phyloP scores from a whole-genome alignment of 495 filamentous ascomycete genomes.

The Cercophora scortea region DNA sequence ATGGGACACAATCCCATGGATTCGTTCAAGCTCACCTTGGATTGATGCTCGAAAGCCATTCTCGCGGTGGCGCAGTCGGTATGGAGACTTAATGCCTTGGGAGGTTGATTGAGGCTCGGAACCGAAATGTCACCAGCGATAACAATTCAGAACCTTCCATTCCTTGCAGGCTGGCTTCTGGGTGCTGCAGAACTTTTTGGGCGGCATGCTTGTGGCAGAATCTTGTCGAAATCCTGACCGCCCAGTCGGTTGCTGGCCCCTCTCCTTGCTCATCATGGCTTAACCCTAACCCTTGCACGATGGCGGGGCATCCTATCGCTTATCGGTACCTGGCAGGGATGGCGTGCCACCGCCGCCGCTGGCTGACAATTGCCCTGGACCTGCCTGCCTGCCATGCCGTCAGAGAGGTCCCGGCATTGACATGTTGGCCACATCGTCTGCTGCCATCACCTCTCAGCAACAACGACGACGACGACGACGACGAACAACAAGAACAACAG shows the following conservation, averaged over 20 bases:
- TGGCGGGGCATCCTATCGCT: constrained; percentile 1
- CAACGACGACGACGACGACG: not conserved
- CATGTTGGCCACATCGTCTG: not conserved
- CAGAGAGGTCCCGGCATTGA: not conserved
- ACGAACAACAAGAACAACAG: not conserved
- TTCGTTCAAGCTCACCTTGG: constrained; percentile 11
- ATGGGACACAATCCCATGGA: too few relatives aligned
- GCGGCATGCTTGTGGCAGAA: constrained; percentile 2
- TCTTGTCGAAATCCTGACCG: constrained; percentile 1
- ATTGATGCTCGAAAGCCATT: constrained; percentile 11
- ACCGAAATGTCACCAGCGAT: too few relatives aligned
- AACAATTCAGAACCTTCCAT: not conserved
- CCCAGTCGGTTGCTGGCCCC: not conserved
- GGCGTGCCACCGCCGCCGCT: not conserved
- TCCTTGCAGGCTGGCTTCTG: not conserved
- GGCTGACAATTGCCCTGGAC: not conserved
- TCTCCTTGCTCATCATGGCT: too few relatives aligned
- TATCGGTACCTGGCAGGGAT: not conserved
- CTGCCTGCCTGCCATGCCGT: too few relatives aligned
- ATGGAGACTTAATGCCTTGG: too few relatives aligned
- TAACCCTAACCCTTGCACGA: constrained; percentile 1
- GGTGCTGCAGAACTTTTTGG: constrained; percentile 1
- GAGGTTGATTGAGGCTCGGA: too few relatives aligned
- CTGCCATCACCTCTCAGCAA: not conserved
- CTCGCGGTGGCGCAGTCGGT: not conserved